Base-by-base conservation (phyloP, 2,329 filamentous ascomycete species). In the Juglanconis sp. region DNA sequence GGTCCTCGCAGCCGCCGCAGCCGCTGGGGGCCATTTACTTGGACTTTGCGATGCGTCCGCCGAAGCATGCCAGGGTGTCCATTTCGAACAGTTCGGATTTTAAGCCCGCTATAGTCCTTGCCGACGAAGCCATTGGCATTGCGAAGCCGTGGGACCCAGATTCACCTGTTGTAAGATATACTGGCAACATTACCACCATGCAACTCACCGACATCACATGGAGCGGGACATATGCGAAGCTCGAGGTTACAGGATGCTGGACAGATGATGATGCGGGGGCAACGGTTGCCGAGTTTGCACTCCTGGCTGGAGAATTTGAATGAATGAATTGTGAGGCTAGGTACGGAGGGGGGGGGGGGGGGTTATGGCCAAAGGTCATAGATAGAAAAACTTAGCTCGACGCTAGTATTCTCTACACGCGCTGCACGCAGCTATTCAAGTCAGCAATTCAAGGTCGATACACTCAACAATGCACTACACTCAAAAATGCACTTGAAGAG, bases 61-160 rank as follows among this genome's bases (percentile, higher is more conserved):
- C 59, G 17, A 59, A 30, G 24, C 57, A 61, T 56, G 66, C 61
- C 58, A 63, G 51, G 24, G 49, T 69, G 31, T 59, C 61, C 9
- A 50, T 64, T 1, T 62, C 58, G 11, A 61, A 64, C 49, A 60
- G 57, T 10, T 55, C 55, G 8, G 42, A 57, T 34, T 54, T 59
- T 34, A 56, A 54, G 24, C 64, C 62, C 55, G 59, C 24, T 17
- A 32, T 48, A 32, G 61, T 66, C 3, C 62, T 56, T 40, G 48
- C 57, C 17, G 65, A 62, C 17, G 51, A 61, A 5, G 54, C 53
- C 11, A 60, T 69, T 8, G 51, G 48, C 10, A 65, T 69, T 24
- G 64, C 60, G 40, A 65, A 63, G 53, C 66, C 66, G 10, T 69
- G 53, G 57, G 31, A 40, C 32, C 48, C 57, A 15, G 42, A 40